These are phyloP conservation scores for Inonotus hispidus DNA, from an alignment of 1,284 basidiomycete genomes.

Conservation along the genomic window DNA sequence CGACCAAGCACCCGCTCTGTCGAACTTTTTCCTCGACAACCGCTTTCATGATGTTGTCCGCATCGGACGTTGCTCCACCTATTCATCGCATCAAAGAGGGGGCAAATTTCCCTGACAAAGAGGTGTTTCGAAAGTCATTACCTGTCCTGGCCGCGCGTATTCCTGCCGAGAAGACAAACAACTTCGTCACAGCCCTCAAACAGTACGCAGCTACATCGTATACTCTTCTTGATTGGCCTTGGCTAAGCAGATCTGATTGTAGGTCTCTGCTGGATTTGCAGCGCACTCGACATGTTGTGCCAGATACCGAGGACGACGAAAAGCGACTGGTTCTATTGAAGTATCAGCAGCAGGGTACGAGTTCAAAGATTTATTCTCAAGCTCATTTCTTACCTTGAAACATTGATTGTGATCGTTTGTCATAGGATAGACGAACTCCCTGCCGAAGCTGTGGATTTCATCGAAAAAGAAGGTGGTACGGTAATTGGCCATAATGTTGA, in stretches of 20 bases:
- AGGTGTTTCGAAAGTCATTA: conserved; percentile 57
- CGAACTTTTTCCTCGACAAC: conserved; percentile 4
- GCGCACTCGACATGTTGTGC: conserved; percentile 55
- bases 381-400: conserved; percentile 6
- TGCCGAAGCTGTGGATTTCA: conserved; percentile 44
- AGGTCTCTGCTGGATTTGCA: conserved; percentile 55
- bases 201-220: conserved; percentile 43
- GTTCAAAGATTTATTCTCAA: conserved; percentile 10
- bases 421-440: conserved; percentile 65
- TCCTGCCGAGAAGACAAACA: conserved; percentile 49
- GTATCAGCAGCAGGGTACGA: conserved; percentile 50
- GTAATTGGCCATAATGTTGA: conserved; percentile 56
- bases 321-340: conserved; percentile 60
- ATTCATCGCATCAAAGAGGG: conserved; percentile 37
- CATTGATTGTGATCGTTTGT: neutral
- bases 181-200: conserved; percentile 51
- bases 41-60: neutral
- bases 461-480: conserved; percentile 48
- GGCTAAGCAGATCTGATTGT: conserved; percentile 11
- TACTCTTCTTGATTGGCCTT: conserved; percentile 1
- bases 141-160: conserved; percentile 64
- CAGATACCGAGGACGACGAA: conserved; percentile 42
- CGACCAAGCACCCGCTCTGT: neutral
- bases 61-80: conserved; percentile 54
- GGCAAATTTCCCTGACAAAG: conserved; percentile 47